phyloP scores from a whole-genome alignment of 805 yeast genomes.

The Candida insectorum region DNA sequence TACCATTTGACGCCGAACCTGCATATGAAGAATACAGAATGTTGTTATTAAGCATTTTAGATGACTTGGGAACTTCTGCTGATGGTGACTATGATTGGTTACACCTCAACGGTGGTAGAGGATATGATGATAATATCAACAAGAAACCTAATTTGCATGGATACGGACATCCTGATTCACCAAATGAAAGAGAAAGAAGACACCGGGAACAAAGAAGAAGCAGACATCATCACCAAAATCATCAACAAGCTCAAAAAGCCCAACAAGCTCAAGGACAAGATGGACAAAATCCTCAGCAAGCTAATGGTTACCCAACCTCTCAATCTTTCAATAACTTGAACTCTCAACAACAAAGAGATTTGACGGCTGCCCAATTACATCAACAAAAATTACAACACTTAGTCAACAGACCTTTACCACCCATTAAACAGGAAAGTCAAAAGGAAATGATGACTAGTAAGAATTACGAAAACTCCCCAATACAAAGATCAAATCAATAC shows the following conservation, averaged over 20 bases:
- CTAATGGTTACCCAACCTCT: slow-evolving; percentile 1
- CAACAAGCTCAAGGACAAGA: slow-evolving; percentile 5
- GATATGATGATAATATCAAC: slow-evolving; percentile 89
- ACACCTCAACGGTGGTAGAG: slow-evolving; percentile 91
- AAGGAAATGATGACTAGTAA: slow-evolving; percentile 10
- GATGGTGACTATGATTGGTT: slow-evolving; percentile 98
- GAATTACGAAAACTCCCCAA: slow-evolving; percentile 20
- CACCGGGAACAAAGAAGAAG: slow-evolving; percentile 45
- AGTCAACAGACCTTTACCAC: slow-evolving; percentile 47
- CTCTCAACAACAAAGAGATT: slow-evolving; percentile 30
- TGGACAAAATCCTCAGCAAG: slow-evolving; percentile 8
- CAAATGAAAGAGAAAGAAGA: slow-evolving; percentile 44
- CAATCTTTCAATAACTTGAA: slow-evolving; percentile 14
- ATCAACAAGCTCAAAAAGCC: slow-evolving; percentile 4
- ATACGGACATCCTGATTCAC: slow-evolving; percentile 91
- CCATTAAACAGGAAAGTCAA: slow-evolving; percentile 38
- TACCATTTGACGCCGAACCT: slow-evolving; percentile 91
- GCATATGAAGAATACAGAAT: slow-evolving; percentile 76
- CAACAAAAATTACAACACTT: slow-evolving; percentile 47
- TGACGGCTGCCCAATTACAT: slow-evolving; percentile 45
- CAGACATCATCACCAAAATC: slow-evolving; percentile 31
- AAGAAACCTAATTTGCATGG: slow-evolving; percentile 95
- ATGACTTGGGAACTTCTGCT: slow-evolving; percentile 53
- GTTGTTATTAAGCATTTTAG: slow-evolving; percentile 57
- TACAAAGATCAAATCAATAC: slow-evolving; percentile 20